Conservation (phyloP, 345 rosid genomes). For the Bretschneidera sinensis region DNA sequence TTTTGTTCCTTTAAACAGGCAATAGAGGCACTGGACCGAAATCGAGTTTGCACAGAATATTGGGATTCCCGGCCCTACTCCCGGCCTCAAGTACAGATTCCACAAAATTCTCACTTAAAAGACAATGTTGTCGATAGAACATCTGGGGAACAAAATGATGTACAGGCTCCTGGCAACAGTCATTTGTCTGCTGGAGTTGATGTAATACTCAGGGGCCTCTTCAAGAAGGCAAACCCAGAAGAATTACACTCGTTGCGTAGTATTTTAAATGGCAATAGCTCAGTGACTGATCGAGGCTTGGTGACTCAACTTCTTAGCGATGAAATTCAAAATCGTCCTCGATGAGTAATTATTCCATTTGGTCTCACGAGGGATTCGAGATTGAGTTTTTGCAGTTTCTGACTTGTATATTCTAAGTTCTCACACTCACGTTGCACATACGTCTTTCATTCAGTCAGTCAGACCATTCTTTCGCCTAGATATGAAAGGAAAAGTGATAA, state of each 20-base stretch:
- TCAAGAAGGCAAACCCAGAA: conserved; percentile 69
- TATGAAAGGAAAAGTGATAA: background rate
- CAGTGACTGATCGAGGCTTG: conserved; percentile 29
- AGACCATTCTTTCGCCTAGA: conserved; percentile 20
- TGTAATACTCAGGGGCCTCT: conserved; percentile 40
- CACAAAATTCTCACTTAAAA: conserved; percentile 36
- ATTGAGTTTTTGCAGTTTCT: conserved; percentile 9
- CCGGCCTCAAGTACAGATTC: conserved; percentile 68
- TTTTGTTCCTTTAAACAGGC: conserved; percentile 43
- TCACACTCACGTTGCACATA: background rate
- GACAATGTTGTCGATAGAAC: conserved; percentile 21
- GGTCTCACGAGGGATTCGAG: conserved; percentile 10
- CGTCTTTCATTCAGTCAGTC: conserved; percentile 11
- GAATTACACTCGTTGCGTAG: conserved; percentile 50
- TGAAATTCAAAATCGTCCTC: conserved; percentile 49
- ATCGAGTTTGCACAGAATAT: conserved; percentile 80
- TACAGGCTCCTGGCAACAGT: conserved; percentile 19
- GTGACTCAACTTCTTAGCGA: conserved; percentile 46
- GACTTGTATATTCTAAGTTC: conserved; percentile 31
- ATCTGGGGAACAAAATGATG: conserved; percentile 22
- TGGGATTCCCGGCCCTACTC: conserved; percentile 98
- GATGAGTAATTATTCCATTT: conserved; percentile 30
- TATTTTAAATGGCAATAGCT: conserved; percentile 33
- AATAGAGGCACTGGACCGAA: conserved; percentile 76
- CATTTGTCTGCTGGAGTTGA: conserved; percentile 31